A percentile compares a stretch with the other conserved stretches of the same genome.
These are phyloP conservation scores for Annona cherimola DNA, from an alignment of 164 flowering plant species.

Conservation along the genomic window DNA sequence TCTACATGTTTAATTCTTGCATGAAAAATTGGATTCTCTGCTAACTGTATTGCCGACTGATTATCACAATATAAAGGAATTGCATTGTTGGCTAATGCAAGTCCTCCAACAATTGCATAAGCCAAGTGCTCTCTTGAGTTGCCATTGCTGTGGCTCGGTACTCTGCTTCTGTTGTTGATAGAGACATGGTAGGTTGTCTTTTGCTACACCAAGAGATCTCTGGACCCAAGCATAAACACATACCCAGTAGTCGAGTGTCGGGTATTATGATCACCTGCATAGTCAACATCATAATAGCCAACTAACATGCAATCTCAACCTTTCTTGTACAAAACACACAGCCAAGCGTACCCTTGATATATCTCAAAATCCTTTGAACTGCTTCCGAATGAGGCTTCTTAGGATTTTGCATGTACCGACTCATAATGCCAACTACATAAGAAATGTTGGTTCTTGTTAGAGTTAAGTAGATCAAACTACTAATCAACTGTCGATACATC, in stretches of 20 bases:
- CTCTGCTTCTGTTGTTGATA: constrained; percentile 11
- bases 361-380: neutral
- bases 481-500: neutral
- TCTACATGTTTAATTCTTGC: neutral
- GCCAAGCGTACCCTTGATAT: neutral
- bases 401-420: constrained; percentile 1
- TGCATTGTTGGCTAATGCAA: constrained; percentile 9
- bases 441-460: neutral
- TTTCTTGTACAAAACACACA: neutral
- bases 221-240: neutral
- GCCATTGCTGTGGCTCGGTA: constrained; percentile 13
- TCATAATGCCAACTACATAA: constrained; percentile 2
- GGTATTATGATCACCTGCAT: neutral
- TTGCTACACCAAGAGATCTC: constrained; percentile 20
- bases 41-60: constrained; percentile 10
- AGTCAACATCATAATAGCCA: neutral
- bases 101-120: constrained; percentile 18
- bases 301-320: neutral
- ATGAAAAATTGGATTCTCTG: constrained; percentile 27
- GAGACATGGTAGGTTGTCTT: constrained; percentile 17
- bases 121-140: constrained; percentile 11
- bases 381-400: constrained; percentile 10
- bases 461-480: constrained; percentile 4
- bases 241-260: neutral
- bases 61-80: constrained; percentile 22